A percentile compares a stretch with the other conserved stretches of the same genome.
phyloP scores from a whole-genome alignment of 1,284 basidiomycete species.

The Golubevia pallescens region DNA sequence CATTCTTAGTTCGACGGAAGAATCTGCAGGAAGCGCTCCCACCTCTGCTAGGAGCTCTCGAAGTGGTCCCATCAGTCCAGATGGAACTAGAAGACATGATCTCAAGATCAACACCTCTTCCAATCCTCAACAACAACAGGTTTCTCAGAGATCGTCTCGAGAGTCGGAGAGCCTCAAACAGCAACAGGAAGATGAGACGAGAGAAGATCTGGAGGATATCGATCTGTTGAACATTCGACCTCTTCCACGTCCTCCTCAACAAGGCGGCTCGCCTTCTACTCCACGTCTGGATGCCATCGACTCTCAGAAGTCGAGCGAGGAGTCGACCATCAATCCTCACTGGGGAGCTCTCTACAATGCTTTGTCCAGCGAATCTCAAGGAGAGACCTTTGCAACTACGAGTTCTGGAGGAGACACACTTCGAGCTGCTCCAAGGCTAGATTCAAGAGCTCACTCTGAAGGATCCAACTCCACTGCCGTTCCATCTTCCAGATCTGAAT shows the following conservation, averaged over 20 bases:
- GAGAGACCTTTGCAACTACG: slow-evolving; percentile 4
- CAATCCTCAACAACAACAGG: neutral
- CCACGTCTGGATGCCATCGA: slow-evolving; percentile 1
- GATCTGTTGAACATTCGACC: slow-evolving; percentile 42
- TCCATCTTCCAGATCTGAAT: neutral
- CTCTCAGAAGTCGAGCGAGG: neutral
- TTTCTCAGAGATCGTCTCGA: neutral
- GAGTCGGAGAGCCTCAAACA: slow-evolving; percentile 13
- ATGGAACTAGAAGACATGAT: neutral
- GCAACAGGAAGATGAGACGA: neutral
- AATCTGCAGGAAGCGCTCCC: slow-evolving; percentile 34
- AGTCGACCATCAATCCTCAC: slow-evolving; percentile 8
- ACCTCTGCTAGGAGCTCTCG: slow-evolving; percentile 50
- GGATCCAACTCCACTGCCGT: neutral
- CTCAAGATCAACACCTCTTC: slow-evolving; percentile 6
- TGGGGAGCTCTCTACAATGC: slow-evolving; percentile 31
- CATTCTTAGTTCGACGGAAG: slow-evolving; percentile 21
- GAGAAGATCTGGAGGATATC: slow-evolving; percentile 22
- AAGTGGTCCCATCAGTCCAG: slow-evolving; percentile 24
- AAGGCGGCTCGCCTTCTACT: slow-evolving; percentile 21
- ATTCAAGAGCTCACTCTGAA: slow-evolving; percentile 4
- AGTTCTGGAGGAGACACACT: slow-evolving; percentile 27
- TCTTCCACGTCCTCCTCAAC: slow-evolving; percentile 26
- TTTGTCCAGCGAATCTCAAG: slow-evolving; percentile 15
- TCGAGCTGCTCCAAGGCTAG: slow-evolving; percentile 18